A percentile compares a stretch with the other conserved stretches of the same genome.
These are phyloP conservation scores for Scedosporium boydii DNA, from an alignment of 2,329 filamentous ascomycete genomes.

Conservation along the genomic window DNA sequence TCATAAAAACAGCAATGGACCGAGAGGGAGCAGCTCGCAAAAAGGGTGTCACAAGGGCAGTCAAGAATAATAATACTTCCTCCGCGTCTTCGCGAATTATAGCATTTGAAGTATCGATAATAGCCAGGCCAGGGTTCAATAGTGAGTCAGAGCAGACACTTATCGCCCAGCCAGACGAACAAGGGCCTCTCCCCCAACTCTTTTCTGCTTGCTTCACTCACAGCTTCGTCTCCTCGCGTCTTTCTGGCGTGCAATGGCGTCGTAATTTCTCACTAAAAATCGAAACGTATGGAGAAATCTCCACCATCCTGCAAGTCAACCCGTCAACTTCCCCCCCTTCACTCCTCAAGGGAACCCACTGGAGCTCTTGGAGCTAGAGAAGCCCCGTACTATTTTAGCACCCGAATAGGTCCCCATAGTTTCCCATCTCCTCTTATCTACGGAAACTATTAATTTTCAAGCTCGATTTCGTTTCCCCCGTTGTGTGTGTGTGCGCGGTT, in stretches of 20 bases:
- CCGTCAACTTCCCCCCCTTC: background rate
- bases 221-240: background rate
- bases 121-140: background rate
- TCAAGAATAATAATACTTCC: background rate
- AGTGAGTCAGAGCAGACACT: background rate
- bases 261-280: background rate
- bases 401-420: background rate
- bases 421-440: background rate
- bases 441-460: background rate
- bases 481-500: background rate
- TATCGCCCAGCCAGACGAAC: background rate
- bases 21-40: no score
- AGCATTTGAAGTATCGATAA: no score
- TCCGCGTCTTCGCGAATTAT: background rate
- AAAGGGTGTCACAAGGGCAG: no score
- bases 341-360: background rate
- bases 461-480: background rate
- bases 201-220: background rate
- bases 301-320: no score
- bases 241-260: background rate
- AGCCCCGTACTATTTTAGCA: background rate
- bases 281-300: no score
- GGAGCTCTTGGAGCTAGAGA: no score
- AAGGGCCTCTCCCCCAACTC: background rate
- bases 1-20: no score